Conservation (phyloP, 495 filamentous ascomycete species). For the Lophiotrema nucula region DNA sequence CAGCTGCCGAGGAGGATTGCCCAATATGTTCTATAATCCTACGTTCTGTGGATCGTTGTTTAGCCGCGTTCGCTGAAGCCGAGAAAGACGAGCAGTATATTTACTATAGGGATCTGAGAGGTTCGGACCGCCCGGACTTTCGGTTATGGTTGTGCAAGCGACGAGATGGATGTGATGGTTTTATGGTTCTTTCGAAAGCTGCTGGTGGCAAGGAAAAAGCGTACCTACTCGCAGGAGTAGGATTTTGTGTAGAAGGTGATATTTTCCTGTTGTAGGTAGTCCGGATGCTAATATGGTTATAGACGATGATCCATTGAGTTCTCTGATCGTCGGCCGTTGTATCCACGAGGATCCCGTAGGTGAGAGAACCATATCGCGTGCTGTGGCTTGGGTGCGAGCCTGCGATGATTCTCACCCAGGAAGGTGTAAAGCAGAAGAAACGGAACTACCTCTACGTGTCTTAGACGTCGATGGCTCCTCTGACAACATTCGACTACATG, state of each 20-base stretch:
- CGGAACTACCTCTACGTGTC: background rate
- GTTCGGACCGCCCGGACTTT: background rate
- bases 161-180: background rate
- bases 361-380: background rate
- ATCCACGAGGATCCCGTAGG: constrained; percentile 2
- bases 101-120: background rate
- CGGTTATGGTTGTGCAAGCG: background rate
- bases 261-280: background rate
- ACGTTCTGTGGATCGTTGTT: background rate
- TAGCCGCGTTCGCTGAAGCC: constrained; percentile 17
- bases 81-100: constrained; percentile 5
- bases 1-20: constrained; percentile 12
- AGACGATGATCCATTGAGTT: background rate
- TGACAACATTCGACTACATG: background rate
- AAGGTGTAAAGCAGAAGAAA: background rate
- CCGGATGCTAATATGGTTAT: background rate
- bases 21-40: constrained; percentile 13
- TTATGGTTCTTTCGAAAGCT: constrained; percentile 3
- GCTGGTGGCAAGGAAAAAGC: background rate
- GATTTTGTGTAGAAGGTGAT: constrained; percentile 14
- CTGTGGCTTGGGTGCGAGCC: background rate
- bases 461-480: background rate
- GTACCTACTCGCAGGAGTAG: constrained; percentile 5
- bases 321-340: background rate
- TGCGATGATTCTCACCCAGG: background rate